phyloP scores from a whole-genome alignment of 2,329 filamentous ascomycete species.

The Camillea tinctor region DNA sequence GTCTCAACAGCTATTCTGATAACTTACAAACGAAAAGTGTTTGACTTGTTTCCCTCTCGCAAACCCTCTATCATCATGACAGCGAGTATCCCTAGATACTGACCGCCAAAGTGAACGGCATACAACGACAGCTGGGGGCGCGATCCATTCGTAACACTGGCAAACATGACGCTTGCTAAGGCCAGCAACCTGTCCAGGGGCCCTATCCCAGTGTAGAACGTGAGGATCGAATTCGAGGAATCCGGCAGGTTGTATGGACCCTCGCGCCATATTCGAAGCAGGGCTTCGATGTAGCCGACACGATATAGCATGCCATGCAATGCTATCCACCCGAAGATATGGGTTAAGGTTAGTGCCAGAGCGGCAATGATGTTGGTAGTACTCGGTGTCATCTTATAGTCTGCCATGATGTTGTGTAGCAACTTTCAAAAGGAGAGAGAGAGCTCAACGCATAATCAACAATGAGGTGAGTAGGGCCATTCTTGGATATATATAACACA shows the following conservation, averaged over 20 bases:
- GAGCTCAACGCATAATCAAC: background rate
- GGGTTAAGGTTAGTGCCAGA: constrained; percentile 9
- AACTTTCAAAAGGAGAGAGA: background rate
- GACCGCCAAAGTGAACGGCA: constrained; percentile 17
- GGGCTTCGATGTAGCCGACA: constrained; percentile 14
- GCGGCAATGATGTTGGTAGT: constrained; percentile 10
- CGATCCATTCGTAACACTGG: constrained; percentile 17
- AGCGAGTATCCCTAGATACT: constrained; percentile 18
- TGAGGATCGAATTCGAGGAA: constrained; percentile 15
- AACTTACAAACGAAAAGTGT: constrained; percentile 16
- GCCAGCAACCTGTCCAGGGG: constrained; percentile 16
- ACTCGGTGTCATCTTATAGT: background rate
- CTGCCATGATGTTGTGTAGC: background rate
- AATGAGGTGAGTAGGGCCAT: background rate
- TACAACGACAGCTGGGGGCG: constrained; percentile 15
- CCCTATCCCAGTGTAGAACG: constrained; percentile 11
- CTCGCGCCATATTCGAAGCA: constrained; percentile 14
- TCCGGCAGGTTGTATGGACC: constrained; percentile 15
- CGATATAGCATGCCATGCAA: constrained; percentile 15
- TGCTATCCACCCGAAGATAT: constrained; percentile 12
- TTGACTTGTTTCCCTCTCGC: constrained; percentile 13
- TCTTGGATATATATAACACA: background rate
- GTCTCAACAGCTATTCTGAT: too few relatives aligned
- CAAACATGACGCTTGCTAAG: constrained; percentile 17
- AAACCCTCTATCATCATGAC: constrained; percentile 16